phyloP scores from a whole-genome alignment of 257 asterid species.

The Plantago major region DNA sequence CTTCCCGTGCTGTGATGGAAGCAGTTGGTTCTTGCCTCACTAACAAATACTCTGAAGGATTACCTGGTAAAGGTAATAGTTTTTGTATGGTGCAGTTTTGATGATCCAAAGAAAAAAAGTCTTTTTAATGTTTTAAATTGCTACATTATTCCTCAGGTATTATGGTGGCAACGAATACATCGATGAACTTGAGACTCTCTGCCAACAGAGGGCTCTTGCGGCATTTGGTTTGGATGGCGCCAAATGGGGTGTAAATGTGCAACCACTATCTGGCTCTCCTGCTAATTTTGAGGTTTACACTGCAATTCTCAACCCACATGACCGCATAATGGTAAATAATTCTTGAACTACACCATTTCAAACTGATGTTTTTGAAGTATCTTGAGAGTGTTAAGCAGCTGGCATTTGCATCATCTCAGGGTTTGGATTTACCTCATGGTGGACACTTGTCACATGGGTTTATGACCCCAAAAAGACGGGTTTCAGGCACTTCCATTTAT shows the following conservation, averaged over 20 bases:
- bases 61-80: conserved; percentile 81
- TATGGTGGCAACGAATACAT: conserved; percentile 92
- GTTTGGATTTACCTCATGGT: conserved; percentile 95
- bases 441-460: conserved; percentile 97
- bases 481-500: conserved; percentile 88
- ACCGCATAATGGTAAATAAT: conserved; percentile 71
- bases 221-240: conserved; percentile 76
- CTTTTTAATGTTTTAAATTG: not conserved
- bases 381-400: not conserved
- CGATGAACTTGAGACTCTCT: conserved; percentile 85
- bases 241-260: conserved; percentile 94
- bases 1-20: conserved; percentile 98
- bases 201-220: conserved; percentile 88
- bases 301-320: conserved; percentile 84
- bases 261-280: conserved; percentile 94
- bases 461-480: conserved; percentile 93
- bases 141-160: conserved; percentile 40
- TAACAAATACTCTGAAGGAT: conserved; percentile 91
- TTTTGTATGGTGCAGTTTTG: not conserved
- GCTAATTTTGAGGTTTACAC: conserved; percentile 96
- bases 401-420: conserved; percentile 39
- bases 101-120: not conserved
- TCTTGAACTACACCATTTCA: not conserved
- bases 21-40: conserved; percentile 99
- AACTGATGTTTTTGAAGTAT: conserved; percentile 2